Evolutionary conservation across 2,329 filamentous ascomycete genomes (phyloP).

Genomic region (Nemania abortiva): DNA sequence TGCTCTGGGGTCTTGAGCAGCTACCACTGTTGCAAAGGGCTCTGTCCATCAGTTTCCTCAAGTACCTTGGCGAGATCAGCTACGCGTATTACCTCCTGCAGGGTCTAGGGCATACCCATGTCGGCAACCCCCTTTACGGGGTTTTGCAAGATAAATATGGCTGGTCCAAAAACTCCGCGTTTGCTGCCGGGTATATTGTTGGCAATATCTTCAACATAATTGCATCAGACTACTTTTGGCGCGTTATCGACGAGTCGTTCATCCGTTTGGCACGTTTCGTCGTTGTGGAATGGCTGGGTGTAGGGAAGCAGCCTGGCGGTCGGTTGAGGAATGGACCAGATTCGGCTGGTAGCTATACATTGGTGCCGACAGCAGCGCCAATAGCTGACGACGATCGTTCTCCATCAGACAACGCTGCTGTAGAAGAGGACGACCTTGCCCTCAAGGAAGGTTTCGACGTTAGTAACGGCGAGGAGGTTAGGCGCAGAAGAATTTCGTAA

Average conservation of each 20-base stretch:
- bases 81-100: slow-evolving; percentile 38
- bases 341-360: slow-evolving; percentile 28
- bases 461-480: slow-evolving; percentile 17
- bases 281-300: slow-evolving; percentile 33
- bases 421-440: slow-evolving; percentile 31
- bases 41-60: slow-evolving; percentile 31
- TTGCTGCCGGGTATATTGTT: slow-evolving; percentile 32
- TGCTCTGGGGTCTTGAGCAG: slow-evolving; percentile 37
- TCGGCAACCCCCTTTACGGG: slow-evolving; percentile 28
- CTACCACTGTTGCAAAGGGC: slow-evolving; percentile 32
- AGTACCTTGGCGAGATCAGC: slow-evolving; percentile 39
- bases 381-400: slow-evolving; percentile 24
- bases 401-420: slow-evolving; percentile 17
- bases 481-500: slow-evolving; percentile 19
- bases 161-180: slow-evolving; percentile 35
- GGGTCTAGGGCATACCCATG: slow-evolving; percentile 33
- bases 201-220: slow-evolving; percentile 36
- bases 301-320: slow-evolving; percentile 27
- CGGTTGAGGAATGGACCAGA: slow-evolving; percentile 25
- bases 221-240: slow-evolving; percentile 37
- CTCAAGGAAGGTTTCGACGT: slow-evolving; percentile 26
- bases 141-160: slow-evolving; percentile 31
- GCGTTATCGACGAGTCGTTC: slow-evolving; percentile 35
- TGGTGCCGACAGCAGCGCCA: slow-evolving; percentile 27
- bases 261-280: slow-evolving; percentile 34